Evolutionary conservation across 352 stramenopile genomes (phyloP), one percentile per base, ranked within the genome.

Genomic region (Elongisporangium prolatum): DNA sequence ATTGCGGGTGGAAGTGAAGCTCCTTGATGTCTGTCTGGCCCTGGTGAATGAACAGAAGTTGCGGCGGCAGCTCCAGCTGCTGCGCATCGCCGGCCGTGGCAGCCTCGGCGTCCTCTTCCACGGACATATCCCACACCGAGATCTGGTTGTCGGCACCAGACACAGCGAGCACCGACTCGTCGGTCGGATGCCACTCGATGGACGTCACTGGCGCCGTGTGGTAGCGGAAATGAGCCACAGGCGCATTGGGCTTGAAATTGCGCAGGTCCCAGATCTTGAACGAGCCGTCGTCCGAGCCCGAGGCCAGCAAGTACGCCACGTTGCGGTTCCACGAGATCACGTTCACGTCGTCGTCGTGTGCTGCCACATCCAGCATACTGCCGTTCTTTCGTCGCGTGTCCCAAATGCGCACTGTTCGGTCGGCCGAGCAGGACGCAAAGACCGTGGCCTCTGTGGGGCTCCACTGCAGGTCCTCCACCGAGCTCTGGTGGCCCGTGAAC

Each of bases 31-130:
- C 96, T 52, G 87, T 91, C 65, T 98, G 97, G n/a, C 98, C 98
- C 69, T 98, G 97, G 80, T 99, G 97, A 55, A 99, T 96, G 81
- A 99, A 99, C 21, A 99, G 84, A 47, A 99, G 86, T 80, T 99
- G 97, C 44, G 97, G 94, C 28, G 97, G 97, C 67, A 99, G 80
- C 56, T 98, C 88, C 57, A 93, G 58, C 68, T 92, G 90, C n/a
- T 75, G 72, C 47, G 75, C 71, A 48, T 58, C 71, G 56, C 62
- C 72, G 54, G 80, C 70, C 38, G 60, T 71, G n/a, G 77, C 66
- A 7, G 67, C 68, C 54, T 92, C 88, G 34, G 94, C 72, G 61
- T 99, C 97, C 69, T 98, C 95, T 88, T 99, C 98, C 25, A 99
- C 95, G n/a, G 88, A 98, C 72, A 99, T 93, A 80, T 99, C 98